Percentiles rank a stretch among this genome's conserved stretches.
Conservation (phyloP, 2,329 filamentous ascomycete species). For the Calonectria multiphialidica region DNA sequence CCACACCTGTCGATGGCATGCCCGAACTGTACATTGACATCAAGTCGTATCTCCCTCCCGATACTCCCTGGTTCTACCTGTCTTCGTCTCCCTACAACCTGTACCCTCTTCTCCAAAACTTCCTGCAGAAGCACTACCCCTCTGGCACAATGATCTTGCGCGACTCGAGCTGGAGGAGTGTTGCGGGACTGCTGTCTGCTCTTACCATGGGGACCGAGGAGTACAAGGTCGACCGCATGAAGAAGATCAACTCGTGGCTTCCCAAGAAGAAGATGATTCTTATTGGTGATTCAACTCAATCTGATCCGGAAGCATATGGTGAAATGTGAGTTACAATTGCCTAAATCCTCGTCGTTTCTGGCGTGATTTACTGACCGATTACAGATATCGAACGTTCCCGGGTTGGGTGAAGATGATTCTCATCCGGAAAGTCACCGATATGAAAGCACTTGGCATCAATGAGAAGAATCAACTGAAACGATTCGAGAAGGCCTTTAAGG, state of each 20-base stretch:
- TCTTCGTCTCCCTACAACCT: constrained; percentile 95
- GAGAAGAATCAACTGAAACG: constrained; percentile 80
- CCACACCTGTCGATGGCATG: constrained; percentile 82
- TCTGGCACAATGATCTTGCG: constrained; percentile 86
- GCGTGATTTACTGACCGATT: constrained; percentile 26
- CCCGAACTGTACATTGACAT: constrained; percentile 83
- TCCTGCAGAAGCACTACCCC: constrained; percentile 79
- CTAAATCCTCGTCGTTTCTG: background rate
- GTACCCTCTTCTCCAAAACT: constrained; percentile 85
- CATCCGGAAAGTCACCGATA: constrained; percentile 85
- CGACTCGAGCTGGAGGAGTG: constrained; percentile 87
- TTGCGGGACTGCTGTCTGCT: constrained; percentile 82
- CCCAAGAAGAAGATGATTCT: constrained; percentile 84
- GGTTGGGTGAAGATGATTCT: constrained; percentile 87
- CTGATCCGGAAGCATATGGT: constrained; percentile 90
- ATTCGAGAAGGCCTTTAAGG: constrained; percentile 87
- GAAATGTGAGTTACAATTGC: constrained; percentile 69
- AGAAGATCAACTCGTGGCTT: constrained; percentile 82
- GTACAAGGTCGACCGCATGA: constrained; percentile 87
- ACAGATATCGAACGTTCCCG: constrained; percentile 71
- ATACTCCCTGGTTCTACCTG: constrained; percentile 90
- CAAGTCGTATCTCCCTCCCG: constrained; percentile 61
- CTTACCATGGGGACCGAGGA: constrained; percentile 84
- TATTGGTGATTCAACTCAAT: constrained; percentile 92
- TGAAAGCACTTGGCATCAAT: constrained; percentile 76